phyloP scores from a whole-genome alignment of 495 filamentous ascomycete species.

The Oidiodendron maius region DNA sequence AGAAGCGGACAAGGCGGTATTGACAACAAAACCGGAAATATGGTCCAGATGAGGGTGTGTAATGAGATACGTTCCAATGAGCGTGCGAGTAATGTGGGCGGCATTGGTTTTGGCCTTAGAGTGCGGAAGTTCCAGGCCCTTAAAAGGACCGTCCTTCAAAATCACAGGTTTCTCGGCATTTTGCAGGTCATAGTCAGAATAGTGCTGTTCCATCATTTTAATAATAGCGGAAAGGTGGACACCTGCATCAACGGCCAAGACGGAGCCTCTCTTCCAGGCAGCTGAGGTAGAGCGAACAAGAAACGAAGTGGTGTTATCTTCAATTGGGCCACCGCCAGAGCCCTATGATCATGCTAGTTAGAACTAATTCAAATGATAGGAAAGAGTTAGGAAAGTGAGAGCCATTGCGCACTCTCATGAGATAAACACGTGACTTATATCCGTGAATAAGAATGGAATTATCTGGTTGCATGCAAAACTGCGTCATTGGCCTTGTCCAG shows the following conservation, averaged over 20 bases:
- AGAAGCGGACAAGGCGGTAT: conserved; percentile 70
- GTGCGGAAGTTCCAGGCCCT: conserved; percentile 60
- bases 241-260: conserved; percentile 89
- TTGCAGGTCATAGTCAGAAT: conserved; percentile 21
- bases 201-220: conserved; percentile 57
- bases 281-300: conserved; percentile 77
- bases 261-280: conserved; percentile 70
- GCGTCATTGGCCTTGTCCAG: no score
- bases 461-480: no score
- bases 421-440: no score
- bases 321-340: conserved; percentile 81
- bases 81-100: conserved; percentile 63
- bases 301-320: conserved; percentile 84
- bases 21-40: conserved; percentile 83
- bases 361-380: no score
- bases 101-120: conserved; percentile 67
- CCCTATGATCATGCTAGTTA: conserved; percentile 49
- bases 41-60: conserved; percentile 96
- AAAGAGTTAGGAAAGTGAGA: no score
- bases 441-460: no score
- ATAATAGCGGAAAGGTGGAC: conserved; percentile 81
- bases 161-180: conserved; percentile 22
- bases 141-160: conserved; percentile 57
- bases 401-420: no score
- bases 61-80: conserved; percentile 83